Percentiles rank a stretch among this genome's conserved stretches.
Conservation (phyloP, 2,329 filamentous ascomycete genomes). For the Delphinella strobiligena region DNA sequence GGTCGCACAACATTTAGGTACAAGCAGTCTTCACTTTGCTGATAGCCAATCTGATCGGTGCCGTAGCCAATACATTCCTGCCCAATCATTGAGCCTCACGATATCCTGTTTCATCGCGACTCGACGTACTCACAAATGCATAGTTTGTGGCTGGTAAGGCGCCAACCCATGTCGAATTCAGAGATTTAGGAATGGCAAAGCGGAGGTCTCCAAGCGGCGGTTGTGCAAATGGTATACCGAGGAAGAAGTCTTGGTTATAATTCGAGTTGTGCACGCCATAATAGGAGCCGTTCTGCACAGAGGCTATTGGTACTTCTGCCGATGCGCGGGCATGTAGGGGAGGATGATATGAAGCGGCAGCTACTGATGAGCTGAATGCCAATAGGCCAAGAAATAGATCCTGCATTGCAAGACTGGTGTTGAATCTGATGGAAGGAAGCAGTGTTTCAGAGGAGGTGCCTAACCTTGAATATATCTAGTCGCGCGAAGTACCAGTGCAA, state of each 20-base stretch:
- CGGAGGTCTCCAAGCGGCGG: constrained; percentile 14
- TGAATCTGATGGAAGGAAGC: too few species aligned
- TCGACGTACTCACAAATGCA: constrained; percentile 13
- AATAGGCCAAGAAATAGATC: neutral
- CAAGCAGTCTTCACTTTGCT: constrained; percentile 42
- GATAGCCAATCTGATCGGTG: constrained; percentile 14
- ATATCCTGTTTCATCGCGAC: neutral
- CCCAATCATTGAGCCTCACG: neutral
- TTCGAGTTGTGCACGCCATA: constrained; percentile 25
- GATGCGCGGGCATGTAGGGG: constrained; percentile 1
- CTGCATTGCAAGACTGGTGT: too few species aligned
- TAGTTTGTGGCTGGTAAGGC: constrained; percentile 25
- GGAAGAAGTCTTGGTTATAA: constrained; percentile 29
- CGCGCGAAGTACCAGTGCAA: too few species aligned
- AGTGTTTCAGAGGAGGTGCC: too few species aligned
- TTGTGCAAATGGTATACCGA: constrained; percentile 22
- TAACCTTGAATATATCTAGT: too few species aligned
- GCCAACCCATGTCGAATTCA: constrained; percentile 22
- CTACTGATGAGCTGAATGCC: neutral
- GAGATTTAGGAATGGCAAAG: constrained; percentile 12
- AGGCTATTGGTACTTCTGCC: constrained; percentile 19
- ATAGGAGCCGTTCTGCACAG: constrained; percentile 31
- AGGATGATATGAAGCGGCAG: constrained; percentile 2
- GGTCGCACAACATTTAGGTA: constrained; percentile 49
- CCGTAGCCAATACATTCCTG: constrained; percentile 25